Evolutionary conservation across 2,329 filamentous ascomycete genomes (phyloP).

Genomic region (Alternaria angustiovoidea): DNA sequence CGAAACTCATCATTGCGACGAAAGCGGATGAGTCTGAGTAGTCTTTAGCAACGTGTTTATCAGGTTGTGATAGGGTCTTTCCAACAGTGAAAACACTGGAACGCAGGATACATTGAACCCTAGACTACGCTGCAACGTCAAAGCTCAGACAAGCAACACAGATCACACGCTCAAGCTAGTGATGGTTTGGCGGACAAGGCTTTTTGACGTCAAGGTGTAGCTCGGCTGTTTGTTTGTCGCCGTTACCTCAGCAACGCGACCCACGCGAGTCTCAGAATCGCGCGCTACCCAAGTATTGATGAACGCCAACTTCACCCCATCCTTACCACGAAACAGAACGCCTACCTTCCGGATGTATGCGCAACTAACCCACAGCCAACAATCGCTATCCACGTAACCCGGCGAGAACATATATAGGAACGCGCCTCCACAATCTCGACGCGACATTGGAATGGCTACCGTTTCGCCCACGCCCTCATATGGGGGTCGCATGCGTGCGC

Average conservation of each 20-base stretch:
- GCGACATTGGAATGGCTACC: constrained; percentile 44
- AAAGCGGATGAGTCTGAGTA: background rate
- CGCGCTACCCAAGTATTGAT: constrained; percentile 23
- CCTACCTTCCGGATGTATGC: constrained; percentile 47
- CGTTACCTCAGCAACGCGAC: constrained; percentile 37
- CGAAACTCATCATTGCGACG: background rate
- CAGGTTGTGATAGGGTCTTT: background rate
- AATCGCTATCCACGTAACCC: constrained; percentile 48
- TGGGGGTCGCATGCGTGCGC: constrained; percentile 47
- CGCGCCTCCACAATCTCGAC: constrained; percentile 25
- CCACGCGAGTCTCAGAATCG: constrained; percentile 35
- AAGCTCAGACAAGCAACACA: background rate
- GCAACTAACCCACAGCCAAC: constrained; percentile 49
- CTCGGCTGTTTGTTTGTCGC: constrained; percentile 24
- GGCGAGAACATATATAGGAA: constrained; percentile 32
- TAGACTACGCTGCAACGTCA: background rate
- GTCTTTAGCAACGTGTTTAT: background rate
- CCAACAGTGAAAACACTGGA: background rate
- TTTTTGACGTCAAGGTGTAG: background rate
- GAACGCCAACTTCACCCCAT: constrained; percentile 40
- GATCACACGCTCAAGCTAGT: background rate
- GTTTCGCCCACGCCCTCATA: constrained; percentile 52
- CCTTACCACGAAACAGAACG: constrained; percentile 45
- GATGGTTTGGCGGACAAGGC: background rate
- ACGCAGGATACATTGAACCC: too few relatives aligned